phyloP scores from a whole-genome alignment of 257 asterid genomes.

The Primulina eburnea region DNA sequence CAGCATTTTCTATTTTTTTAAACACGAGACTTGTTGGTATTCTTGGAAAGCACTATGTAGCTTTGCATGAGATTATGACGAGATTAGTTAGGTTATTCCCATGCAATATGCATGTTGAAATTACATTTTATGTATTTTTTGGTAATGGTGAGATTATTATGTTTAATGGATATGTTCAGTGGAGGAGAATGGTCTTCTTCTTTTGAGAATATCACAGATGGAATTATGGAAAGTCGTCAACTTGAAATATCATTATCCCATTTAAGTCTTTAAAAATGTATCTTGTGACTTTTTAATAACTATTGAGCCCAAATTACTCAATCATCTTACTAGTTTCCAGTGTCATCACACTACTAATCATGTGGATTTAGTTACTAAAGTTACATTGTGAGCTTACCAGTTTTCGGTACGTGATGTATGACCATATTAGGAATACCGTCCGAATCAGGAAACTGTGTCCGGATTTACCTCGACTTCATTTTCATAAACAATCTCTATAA shows the following conservation, averaged over 20 bases:
- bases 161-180: neutral
- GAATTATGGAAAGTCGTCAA: neutral
- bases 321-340: neutral
- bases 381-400: neutral
- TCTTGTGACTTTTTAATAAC: neutral
- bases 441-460: neutral
- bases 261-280: neutral
- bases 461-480: neutral
- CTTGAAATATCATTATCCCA: neutral
- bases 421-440: neutral
- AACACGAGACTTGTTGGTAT: slow-evolving; percentile 3
- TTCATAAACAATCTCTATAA: neutral
- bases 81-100: neutral
- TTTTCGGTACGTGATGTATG: no score
- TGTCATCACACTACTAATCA: neutral
- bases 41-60: slow-evolving; percentile 1
- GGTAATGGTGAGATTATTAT: neutral
- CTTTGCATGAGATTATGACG: neutral
- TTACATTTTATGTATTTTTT: neutral
- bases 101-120: neutral
- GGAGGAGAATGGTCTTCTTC: neutral
- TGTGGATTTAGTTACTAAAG: neutral
- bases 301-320: neutral
- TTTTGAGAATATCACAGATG: neutral
- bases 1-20: slow-evolving; percentile 8